These are phyloP conservation scores for Capsicum rhomboideum DNA, from an alignment of 257 asterid genomes.

Conservation along the genomic window DNA sequence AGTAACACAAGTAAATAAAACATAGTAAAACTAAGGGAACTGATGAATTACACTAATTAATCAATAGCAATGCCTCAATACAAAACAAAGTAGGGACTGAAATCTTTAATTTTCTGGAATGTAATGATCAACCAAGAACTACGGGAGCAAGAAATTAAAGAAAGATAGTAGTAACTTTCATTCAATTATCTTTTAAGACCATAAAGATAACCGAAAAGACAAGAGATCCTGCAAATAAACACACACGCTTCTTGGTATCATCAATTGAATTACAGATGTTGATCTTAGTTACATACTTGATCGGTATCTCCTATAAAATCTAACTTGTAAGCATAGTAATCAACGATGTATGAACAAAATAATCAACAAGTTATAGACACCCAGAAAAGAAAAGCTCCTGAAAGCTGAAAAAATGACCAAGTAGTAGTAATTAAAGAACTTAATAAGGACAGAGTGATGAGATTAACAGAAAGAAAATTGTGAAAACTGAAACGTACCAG, in stretches of 20 bases:
- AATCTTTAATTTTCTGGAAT: background rate
- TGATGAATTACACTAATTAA: background rate
- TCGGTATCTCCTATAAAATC: background rate
- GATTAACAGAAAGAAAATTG: background rate
- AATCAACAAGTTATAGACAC: background rate
- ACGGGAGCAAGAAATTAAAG: background rate
- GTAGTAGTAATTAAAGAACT: too few relatives aligned
- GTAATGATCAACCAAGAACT: background rate
- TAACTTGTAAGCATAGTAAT: background rate
- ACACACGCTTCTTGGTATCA: background rate
- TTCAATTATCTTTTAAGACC: background rate
- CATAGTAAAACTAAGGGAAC: background rate
- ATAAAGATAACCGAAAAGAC: too few relatives aligned
- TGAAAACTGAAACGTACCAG: background rate
- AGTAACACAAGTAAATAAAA: background rate
- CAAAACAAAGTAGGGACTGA: background rate
- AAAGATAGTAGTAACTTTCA: background rate
- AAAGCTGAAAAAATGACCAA: background rate
- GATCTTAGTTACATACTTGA: too few relatives aligned
- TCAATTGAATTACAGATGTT: background rate
- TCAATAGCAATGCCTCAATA: background rate
- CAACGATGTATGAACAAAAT: background rate
- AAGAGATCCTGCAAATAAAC: too few relatives aligned
- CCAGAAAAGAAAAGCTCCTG: background rate
- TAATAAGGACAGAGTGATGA: background rate